Evolutionary conservation across 768 basidiomycete species (phyloP).

Genomic region (Cantharellus cinnabarinus): DNA sequence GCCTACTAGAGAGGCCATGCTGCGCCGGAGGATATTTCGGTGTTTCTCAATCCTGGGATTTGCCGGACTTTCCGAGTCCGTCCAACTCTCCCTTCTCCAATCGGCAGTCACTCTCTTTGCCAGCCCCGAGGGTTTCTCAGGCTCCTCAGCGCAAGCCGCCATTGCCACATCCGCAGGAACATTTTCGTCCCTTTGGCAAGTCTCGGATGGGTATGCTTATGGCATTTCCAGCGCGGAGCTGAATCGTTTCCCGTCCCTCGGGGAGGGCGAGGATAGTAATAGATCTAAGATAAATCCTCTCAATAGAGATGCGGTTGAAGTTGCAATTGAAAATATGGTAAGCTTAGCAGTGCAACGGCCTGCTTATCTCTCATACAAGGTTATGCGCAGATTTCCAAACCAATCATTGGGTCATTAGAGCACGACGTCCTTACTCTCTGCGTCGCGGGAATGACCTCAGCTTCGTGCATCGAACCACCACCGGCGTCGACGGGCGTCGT

Average conservation of each 20-base stretch:
- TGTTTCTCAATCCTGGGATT: constrained; percentile 73
- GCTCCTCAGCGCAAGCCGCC: constrained; percentile 76
- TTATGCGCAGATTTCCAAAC: constrained; percentile 37
- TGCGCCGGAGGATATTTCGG: constrained; percentile 71
- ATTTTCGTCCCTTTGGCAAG: constrained; percentile 73
- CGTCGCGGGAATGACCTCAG: constrained; percentile 15
- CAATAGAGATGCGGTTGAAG: constrained; percentile 64
- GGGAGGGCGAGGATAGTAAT: too few relatives aligned
- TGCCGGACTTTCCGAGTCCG: constrained; percentile 57
- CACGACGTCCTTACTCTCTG: constrained; percentile 65
- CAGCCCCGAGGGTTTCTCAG: constrained; percentile 63
- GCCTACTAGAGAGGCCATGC: constrained; percentile 58
- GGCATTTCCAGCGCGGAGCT: constrained; percentile 53
- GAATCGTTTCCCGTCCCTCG: neutral
- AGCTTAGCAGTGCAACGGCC: constrained; percentile 11
- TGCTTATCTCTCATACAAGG: neutral
- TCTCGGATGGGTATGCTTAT: constrained; percentile 75
- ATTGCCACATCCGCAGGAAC: constrained; percentile 71
- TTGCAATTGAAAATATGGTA: constrained; percentile 60
- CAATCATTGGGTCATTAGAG: constrained; percentile 67
- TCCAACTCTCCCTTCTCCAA: constrained; percentile 64
- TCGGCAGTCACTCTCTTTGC: constrained; percentile 67
- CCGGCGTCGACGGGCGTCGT: constrained; percentile 68
- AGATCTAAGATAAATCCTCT: constrained; percentile 12
- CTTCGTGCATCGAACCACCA: constrained; percentile 31